Percentiles rank a stretch among this genome's conserved stretches.
Evolutionary conservation across 768 basidiomycete genomes (phyloP).

Genomic region (Collybia sordida): DNA sequence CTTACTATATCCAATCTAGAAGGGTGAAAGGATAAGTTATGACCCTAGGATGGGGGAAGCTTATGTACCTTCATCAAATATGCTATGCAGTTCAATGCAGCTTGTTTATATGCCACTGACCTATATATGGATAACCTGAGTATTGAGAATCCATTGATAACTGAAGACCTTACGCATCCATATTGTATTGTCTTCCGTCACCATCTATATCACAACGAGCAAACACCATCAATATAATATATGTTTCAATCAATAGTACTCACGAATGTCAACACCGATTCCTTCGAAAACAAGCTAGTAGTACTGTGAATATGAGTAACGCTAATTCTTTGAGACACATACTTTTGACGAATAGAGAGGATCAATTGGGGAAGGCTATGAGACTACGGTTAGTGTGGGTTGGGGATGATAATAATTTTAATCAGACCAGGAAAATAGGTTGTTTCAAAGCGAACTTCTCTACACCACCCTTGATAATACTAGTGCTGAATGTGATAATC

Average conservation of each 20-base stretch:
- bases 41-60: not conserved
- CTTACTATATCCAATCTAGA: constrained; percentile 71
- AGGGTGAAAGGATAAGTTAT: not conserved
- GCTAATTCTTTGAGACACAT: not conserved
- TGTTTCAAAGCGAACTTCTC: constrained; percentile 74
- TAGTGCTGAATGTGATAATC: constrained; percentile 68
- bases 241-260: constrained; percentile 19
- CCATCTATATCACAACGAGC: constrained; percentile 44
- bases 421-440: constrained; percentile 67
- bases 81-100: constrained; percentile 71
- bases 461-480: constrained; percentile 72
- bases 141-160: not conserved
- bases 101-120: constrained; percentile 79
- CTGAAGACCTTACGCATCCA: constrained; percentile 64
- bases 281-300: constrained; percentile 71
- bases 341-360: constrained; percentile 74
- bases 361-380: constrained; percentile 71
- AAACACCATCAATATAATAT: not conserved
- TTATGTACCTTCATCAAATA: constrained; percentile 63
- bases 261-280: constrained; percentile 69
- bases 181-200: constrained; percentile 72
- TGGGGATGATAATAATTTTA: not conserved
- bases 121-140: constrained; percentile 30
- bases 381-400: not conserved
- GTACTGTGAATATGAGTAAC: too few species aligned